Evolutionary conservation across 306 rosid species (phyloP).

Genomic region (Oxytropis ochrocephala): DNA sequence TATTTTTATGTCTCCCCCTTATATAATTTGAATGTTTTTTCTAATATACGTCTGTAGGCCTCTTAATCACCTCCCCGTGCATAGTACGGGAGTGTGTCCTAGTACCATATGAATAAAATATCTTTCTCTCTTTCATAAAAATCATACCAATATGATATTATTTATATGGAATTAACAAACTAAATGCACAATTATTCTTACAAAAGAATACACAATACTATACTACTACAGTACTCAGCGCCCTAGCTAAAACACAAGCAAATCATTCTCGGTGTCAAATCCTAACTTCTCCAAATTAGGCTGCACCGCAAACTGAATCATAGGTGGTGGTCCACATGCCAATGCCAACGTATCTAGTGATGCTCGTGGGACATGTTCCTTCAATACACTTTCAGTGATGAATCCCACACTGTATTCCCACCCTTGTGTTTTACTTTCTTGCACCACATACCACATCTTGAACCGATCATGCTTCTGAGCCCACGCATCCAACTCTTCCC

Average conservation of each 20-base stretch:
- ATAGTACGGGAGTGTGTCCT: too few species aligned
- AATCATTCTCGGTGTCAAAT: constrained; percentile 44
- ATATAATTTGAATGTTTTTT: too few species aligned
- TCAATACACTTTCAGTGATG: constrained; percentile 51
- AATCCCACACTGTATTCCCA: constrained; percentile 71
- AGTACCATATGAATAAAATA: too few species aligned
- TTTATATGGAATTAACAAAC: too few species aligned
- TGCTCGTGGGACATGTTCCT: constrained; percentile 57
- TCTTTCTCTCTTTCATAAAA: too few species aligned
- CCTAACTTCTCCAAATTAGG: constrained; percentile 70
- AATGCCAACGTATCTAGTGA: constrained; percentile 52
- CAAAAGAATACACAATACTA: too few species aligned
- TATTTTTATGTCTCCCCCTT: too few species aligned
- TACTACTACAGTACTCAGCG: too few species aligned
- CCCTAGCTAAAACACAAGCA: constrained; percentile 62
- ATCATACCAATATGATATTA: too few species aligned
- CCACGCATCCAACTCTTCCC: constrained; percentile 67
- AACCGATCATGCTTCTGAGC: constrained; percentile 43
- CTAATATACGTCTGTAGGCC: too few species aligned
- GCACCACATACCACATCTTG: constrained; percentile 76
- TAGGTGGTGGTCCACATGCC: constrained; percentile 78
- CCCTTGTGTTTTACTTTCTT: constrained; percentile 38
- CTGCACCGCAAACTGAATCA: constrained; percentile 71
- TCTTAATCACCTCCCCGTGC: too few species aligned
- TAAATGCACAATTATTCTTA: too few species aligned